A percentile compares a stretch with the other conserved stretches of the same genome.
These are phyloP conservation scores for Penicillium frequentans DNA, from an alignment of 2,329 filamentous ascomycete species.

Conservation along the genomic window DNA sequence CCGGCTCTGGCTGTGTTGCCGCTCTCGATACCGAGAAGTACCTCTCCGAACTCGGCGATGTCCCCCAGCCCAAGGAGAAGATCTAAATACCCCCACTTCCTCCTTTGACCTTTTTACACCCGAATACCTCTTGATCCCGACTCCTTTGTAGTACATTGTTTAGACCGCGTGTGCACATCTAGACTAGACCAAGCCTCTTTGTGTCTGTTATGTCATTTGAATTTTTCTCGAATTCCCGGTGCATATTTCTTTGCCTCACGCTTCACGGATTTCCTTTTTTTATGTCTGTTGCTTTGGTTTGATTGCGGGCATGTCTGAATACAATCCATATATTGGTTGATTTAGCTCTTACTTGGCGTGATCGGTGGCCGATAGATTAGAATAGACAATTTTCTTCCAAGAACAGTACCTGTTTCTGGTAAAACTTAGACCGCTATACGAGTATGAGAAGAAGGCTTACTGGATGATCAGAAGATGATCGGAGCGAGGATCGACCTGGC, in stretches of 20 bases:
- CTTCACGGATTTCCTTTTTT: slow-evolving; percentile 13
- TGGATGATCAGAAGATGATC: too few relatives aligned
- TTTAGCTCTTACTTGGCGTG: slow-evolving; percentile 11
- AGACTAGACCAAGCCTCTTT: slow-evolving; percentile 6
- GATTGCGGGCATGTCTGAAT: slow-evolving; percentile 1
- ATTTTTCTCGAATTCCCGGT: slow-evolving; percentile 10
- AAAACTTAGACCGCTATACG: too few relatives aligned
- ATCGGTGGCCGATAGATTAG: slow-evolving; percentile 20
- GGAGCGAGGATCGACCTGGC: too few relatives aligned
- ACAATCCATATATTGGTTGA: not conserved
- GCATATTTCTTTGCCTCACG: slow-evolving; percentile 15
- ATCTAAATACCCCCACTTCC: slow-evolving; percentile 20
- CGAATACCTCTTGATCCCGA: not conserved
- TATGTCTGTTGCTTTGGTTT: slow-evolving; percentile 10
- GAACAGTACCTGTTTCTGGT: not conserved
- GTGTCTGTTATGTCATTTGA: not conserved
- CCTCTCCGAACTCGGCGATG: slow-evolving; percentile 70
- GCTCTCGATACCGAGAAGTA: slow-evolving; percentile 95
- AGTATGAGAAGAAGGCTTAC: too few relatives aligned
- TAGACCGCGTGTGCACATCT: slow-evolving; percentile 6
- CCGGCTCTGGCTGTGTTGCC: slow-evolving; percentile 91
- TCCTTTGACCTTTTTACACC: not conserved
- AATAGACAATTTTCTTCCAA: slow-evolving; percentile 11
- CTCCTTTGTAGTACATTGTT: slow-evolving; percentile 4
- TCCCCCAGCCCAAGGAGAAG: slow-evolving; percentile 47